Base-by-base conservation (phyloP, 345 rosid species). In the Gossypium ekmanianum region DNA sequence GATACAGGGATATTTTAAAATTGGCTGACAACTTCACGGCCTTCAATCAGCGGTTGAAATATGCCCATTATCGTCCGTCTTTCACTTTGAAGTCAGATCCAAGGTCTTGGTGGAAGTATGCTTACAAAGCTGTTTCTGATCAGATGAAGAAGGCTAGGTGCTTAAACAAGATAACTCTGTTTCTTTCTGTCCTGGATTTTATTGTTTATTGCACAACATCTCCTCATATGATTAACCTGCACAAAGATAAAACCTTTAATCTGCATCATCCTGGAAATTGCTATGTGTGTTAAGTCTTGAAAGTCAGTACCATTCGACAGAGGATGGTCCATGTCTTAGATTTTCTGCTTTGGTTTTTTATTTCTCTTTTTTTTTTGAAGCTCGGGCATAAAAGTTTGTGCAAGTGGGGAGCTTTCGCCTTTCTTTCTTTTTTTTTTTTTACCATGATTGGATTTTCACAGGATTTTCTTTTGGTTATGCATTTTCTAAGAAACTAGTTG, bases 41-140 rank as follows among this genome's bases (percentile, higher is more conserved):
- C 29, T 94, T 92, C 81, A 94, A 89, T 68, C 91, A 88, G 83
- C 93, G 98, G 48, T 84, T 94, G 70, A 94, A 89, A 74, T 88
- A 86, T 79, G 98, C 97, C 47, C 98, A 94, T 82, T 89, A 87
- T 74, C 96, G 96, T 51, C 99, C 99, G 34, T 79, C 76, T 75
- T 91, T 85, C 75, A 71, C 93, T 12, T 85, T 91, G 74, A 92
- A 87, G 84, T 82, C 82, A 22, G 85, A 84, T 75, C 90, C 99
- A 55, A 87, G 86, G 81, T 85, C 91, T 52, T 94, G 98, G 98
- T 94, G 98, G 98, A 92, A 84, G 81, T 94, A 92, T 83, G 98
- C 97, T 39, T 90, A 70, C 76, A 89, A 79, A 86, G 91, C 84
- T 82, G 88, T 91, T 85, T 92, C 94, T 71, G 93, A 89, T 74